Evolutionary conservation across 495 filamentous ascomycete species (phyloP).

Genomic region (Melanomma pulvis-pyrius): DNA sequence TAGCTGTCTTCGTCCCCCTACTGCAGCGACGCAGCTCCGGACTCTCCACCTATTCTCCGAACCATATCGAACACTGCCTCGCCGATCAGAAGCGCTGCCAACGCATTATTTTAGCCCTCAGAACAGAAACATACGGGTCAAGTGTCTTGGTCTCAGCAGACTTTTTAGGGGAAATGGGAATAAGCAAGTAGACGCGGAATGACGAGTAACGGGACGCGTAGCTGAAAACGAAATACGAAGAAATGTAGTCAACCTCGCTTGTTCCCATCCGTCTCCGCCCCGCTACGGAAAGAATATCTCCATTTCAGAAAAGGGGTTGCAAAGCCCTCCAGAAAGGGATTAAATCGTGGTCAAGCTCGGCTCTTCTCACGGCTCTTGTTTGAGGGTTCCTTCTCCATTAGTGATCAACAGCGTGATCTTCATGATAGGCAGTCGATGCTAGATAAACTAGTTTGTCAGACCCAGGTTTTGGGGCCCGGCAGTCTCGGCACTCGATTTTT

Average conservation of each 20-base stretch:
- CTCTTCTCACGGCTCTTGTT: constrained; percentile 3
- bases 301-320: no score
- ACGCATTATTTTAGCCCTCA: constrained; percentile 4
- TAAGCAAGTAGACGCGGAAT: neutral
- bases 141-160: neutral
- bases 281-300: no score
- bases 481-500: neutral
- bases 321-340: no score
- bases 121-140: neutral
- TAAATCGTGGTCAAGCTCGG: neutral
- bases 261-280: no score
- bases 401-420: neutral
- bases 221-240: no score
- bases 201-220: neutral
- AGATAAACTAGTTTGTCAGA: constrained; percentile 8
- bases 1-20: neutral
- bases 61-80: constrained; percentile 9
- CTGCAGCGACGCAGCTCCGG: neutral
- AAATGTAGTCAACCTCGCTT: no score
- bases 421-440: neutral
- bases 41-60: constrained; percentile 32
- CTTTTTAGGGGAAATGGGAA: neutral
- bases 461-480: constrained; percentile 16
- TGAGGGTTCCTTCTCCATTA: neutral
- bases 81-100: constrained; percentile 19